Percentiles rank a stretch among this genome's conserved stretches.
Evolutionary conservation across 2,329 filamentous ascomycete species (phyloP).

Genomic region (Epicoccum sorghinum): DNA sequence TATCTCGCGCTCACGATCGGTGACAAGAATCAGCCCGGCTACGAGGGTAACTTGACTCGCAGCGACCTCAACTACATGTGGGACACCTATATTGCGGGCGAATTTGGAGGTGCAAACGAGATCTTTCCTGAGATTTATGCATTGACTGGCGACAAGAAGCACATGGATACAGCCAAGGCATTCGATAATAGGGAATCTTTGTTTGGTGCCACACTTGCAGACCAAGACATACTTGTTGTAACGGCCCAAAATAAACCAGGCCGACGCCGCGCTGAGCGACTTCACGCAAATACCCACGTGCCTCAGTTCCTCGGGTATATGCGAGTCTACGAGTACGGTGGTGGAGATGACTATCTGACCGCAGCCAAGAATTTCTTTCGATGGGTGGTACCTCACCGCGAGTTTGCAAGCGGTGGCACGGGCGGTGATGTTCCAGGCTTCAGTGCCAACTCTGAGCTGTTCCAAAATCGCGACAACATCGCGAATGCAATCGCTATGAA

Average conservation of each 20-base stretch:
- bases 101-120: conserved; percentile 6
- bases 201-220: background rate
- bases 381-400: conserved; percentile 3
- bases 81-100: conserved; percentile 8
- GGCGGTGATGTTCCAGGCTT: conserved; percentile 5
- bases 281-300: conserved; percentile 5
- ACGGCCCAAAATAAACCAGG: conserved; percentile 1
- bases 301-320: conserved; percentile 3
- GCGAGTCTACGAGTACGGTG: conserved; percentile 1
- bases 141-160: conserved; percentile 2
- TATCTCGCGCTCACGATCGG: conserved; percentile 2
- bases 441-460: conserved; percentile 4
- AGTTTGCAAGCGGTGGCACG: background rate
- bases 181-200: conserved; percentile 7
- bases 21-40: conserved; percentile 5
- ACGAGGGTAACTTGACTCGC: conserved; percentile 3
- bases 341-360: conserved; percentile 1
- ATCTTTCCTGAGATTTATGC: conserved; percentile 3
- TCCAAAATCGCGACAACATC: conserved; percentile 8
- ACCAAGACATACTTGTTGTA: conserved; percentile 5
- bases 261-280: conserved; percentile 3
- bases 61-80: conserved; percentile 13
- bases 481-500: conserved; percentile 3
- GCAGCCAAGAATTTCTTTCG: conserved; percentile 7
- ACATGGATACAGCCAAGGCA: conserved; percentile 1